Conservation (phyloP, 768 basidiomycete genomes). For the Dacryopinax primogenitus region DNA sequence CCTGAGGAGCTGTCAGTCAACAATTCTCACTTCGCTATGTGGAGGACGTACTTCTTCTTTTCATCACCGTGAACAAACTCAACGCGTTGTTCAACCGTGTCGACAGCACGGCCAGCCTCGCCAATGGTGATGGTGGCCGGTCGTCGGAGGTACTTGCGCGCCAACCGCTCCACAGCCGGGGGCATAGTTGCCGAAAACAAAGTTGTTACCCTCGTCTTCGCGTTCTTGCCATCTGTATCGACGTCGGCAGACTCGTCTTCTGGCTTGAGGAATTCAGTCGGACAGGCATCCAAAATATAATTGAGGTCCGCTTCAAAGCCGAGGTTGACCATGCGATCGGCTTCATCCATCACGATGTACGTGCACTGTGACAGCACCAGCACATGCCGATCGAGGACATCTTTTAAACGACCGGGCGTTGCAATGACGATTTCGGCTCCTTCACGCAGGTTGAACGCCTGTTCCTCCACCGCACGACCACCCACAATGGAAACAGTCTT, state of each 20-base stretch:
- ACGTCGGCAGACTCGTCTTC: slow-evolving; percentile 52
- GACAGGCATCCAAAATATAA: slow-evolving; percentile 88
- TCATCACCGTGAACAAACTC: slow-evolving; percentile 89
- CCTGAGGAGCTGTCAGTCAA: slow-evolving; percentile 32
- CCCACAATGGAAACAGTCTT: slow-evolving; percentile 96
- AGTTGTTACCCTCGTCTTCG: slow-evolving; percentile 82
- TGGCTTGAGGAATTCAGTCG: slow-evolving; percentile 74
- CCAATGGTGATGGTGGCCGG: slow-evolving; percentile 96
- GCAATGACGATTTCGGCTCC: slow-evolving; percentile 98
- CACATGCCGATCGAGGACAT: slow-evolving; percentile 91
- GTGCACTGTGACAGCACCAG: slow-evolving; percentile 93
- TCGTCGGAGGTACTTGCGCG: slow-evolving; percentile 82
- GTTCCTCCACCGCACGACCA: slow-evolving; percentile 92
- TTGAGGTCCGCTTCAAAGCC: slow-evolving; percentile 92
- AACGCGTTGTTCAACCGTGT: slow-evolving; percentile 91
- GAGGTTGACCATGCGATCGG: slow-evolving; percentile 96
- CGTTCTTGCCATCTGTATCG: slow-evolving; percentile 61
- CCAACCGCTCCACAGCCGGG: slow-evolving; percentile 40
- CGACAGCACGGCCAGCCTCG: slow-evolving; percentile 93
- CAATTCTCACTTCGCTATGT: not conserved
- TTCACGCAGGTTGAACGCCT: slow-evolving; percentile 93
- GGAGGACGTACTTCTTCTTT: slow-evolving; percentile 72
- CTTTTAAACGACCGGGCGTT: slow-evolving; percentile 95
- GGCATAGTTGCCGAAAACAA: slow-evolving; percentile 63
- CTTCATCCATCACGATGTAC: slow-evolving; percentile 99